Conservation (phyloP, 2,329 filamentous ascomycete species). For the Aspergillus sp. region DNA sequence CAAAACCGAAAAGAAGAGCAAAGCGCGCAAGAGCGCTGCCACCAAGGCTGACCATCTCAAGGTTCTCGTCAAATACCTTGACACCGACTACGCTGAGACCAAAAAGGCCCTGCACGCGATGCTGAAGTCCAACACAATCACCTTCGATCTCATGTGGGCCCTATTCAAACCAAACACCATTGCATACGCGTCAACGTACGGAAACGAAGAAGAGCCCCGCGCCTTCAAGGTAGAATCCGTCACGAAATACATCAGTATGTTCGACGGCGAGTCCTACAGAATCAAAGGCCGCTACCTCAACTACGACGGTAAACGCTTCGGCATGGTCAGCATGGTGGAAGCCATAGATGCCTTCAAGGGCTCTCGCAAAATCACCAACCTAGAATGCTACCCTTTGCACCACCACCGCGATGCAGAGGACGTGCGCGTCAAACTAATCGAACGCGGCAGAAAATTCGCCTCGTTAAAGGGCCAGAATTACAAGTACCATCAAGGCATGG, state of each 20-base stretch:
- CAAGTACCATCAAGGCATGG: slow-evolving; percentile 73
- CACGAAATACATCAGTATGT: slow-evolving; percentile 61
- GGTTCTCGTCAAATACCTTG: slow-evolving; percentile 67
- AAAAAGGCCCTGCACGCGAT: slow-evolving; percentile 78
- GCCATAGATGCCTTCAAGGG: slow-evolving; percentile 73
- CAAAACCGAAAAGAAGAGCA: slow-evolving; percentile 49
- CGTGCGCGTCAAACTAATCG: slow-evolving; percentile 61
- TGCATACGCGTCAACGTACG: slow-evolving; percentile 70
- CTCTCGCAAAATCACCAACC: slow-evolving; percentile 70
- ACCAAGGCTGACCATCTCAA: slow-evolving; percentile 51
- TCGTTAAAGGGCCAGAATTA: slow-evolving; percentile 76
- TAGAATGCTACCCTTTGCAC: slow-evolving; percentile 68
- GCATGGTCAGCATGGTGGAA: slow-evolving; percentile 62
- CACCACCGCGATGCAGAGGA: slow-evolving; percentile 68
- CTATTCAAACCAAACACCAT: slow-evolving; percentile 82
- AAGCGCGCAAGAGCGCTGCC: slow-evolving; percentile 29
- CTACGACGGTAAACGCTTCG: slow-evolving; percentile 81
- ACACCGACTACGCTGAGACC: slow-evolving; percentile 69
- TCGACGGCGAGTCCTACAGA: slow-evolving; percentile 67
- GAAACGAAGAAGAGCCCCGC: slow-evolving; percentile 66
- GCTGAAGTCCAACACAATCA: slow-evolving; percentile 74
- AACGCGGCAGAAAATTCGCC: slow-evolving; percentile 79
- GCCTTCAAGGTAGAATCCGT: slow-evolving; percentile 76
- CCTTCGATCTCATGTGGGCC: slow-evolving; percentile 82
- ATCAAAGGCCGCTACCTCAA: slow-evolving; percentile 73